Evolutionary conservation across 345 rosid genomes (phyloP).

Genomic region (Durio zibethinus): DNA sequence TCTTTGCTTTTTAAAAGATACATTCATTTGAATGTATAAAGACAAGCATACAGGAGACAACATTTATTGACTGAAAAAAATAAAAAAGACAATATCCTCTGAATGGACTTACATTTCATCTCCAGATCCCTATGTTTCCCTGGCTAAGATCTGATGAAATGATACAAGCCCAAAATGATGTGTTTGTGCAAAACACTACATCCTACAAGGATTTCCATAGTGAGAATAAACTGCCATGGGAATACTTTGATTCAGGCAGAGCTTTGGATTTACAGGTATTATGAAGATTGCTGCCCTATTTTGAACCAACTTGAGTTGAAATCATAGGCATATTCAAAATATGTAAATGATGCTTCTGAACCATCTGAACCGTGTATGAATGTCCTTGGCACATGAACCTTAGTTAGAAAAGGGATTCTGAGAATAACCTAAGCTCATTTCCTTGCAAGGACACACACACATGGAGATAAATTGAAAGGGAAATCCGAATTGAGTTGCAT

Average conservation of each 20-base stretch:
- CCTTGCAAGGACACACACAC: slow-evolving; percentile 15
- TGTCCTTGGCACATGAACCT: neutral
- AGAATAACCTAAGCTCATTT: neutral
- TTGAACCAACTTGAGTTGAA: neutral
- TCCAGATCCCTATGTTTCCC: slow-evolving; percentile 9
- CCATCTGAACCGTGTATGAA: neutral
- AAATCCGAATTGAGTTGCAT: slow-evolving; percentile 8
- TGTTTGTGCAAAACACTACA: neutral
- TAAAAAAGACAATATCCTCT: neutral
- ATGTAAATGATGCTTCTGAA: neutral
- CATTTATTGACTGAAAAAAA: neutral
- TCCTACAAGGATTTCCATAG: neutral
- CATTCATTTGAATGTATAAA: neutral
- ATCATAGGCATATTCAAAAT: neutral
- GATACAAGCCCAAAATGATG: slow-evolving; percentile 4
- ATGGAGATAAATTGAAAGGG: neutral
- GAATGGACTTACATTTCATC: neutral
- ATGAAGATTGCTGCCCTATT: neutral
- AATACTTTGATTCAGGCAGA: neutral
- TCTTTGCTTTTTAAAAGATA: neutral
- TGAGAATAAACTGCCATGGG: neutral
- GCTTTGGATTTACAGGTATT: neutral
- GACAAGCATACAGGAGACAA: neutral
- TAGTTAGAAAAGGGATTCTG: neutral
- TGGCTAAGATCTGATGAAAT: slow-evolving; percentile 11